Percentiles rank a stretch among this genome's conserved stretches.
These are phyloP conservation scores for Fusarium sp. DNA, from an alignment of 2,329 filamentous ascomycete species.

Conservation along the genomic window DNA sequence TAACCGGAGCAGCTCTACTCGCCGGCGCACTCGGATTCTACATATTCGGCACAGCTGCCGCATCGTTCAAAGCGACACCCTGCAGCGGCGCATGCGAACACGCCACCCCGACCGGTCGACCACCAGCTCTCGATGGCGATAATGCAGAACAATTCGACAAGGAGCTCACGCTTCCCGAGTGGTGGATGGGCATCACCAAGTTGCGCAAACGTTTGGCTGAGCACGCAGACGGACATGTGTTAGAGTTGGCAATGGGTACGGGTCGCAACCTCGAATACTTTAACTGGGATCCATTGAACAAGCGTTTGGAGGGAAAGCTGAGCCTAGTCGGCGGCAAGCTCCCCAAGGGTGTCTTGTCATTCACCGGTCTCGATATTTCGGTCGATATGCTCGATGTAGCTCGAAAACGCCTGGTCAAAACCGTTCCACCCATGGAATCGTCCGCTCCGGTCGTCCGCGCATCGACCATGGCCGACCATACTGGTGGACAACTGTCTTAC, in stretches of 20 bases:
- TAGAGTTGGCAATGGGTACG: slow-evolving; percentile 73
- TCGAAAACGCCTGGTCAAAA: slow-evolving; percentile 62
- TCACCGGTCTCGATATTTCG: slow-evolving; percentile 73
- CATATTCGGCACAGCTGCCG: slow-evolving; percentile 56
- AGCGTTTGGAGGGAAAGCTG: slow-evolving; percentile 25
- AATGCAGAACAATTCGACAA: slow-evolving; percentile 69
- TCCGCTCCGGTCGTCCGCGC: slow-evolving; percentile 51
- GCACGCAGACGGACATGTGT: slow-evolving; percentile 66
- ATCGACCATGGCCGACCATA: slow-evolving; percentile 52
- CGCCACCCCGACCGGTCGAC: slow-evolving; percentile 61
- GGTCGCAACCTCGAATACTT: slow-evolving; percentile 72
- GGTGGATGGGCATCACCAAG: slow-evolving; percentile 66
- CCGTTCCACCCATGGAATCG: slow-evolving; percentile 56
- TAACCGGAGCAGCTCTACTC: slow-evolving; percentile 61
- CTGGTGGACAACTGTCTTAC: slow-evolving; percentile 55
- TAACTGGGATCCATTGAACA: slow-evolving; percentile 62
- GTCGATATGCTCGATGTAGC: slow-evolving; percentile 71
- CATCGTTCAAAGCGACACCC: slow-evolving; percentile 50
- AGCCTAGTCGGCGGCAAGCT: slow-evolving; percentile 9
- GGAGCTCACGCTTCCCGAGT: slow-evolving; percentile 68
- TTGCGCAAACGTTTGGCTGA: slow-evolving; percentile 63
- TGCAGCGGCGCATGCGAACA: slow-evolving; percentile 51
- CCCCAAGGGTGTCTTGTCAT: slow-evolving; percentile 60
- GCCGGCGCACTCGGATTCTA: slow-evolving; percentile 63
- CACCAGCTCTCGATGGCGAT: slow-evolving; percentile 59